phyloP scores from a whole-genome alignment of 2,329 filamentous ascomycete genomes.

The Emericellopsis atlantica region DNA sequence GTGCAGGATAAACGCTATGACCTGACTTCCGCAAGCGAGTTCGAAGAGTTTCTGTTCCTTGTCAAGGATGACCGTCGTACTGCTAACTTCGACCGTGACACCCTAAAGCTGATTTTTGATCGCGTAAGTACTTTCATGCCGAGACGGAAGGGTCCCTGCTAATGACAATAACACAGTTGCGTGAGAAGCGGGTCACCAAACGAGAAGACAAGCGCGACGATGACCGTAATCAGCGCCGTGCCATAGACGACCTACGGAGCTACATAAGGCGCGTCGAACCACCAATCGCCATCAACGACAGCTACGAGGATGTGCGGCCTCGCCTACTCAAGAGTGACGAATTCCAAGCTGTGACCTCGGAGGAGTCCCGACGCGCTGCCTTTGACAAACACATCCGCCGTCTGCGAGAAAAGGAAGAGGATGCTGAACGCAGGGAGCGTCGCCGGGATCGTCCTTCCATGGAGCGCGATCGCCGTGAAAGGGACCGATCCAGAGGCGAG shows the following conservation, averaged over 20 bases:
- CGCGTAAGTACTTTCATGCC: conserved; percentile 37
- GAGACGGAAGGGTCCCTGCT: not conserved
- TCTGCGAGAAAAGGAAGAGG: conserved; percentile 82
- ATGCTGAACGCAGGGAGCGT: conserved; percentile 52
- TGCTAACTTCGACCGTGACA: conserved; percentile 72
- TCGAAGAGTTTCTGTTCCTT: conserved; percentile 75
- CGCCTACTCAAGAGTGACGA: conserved; percentile 73
- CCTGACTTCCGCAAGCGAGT: conserved; percentile 71
- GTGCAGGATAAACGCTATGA: conserved; percentile 79
- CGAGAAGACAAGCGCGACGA: conserved; percentile 66
- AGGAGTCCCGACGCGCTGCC: conserved; percentile 69
- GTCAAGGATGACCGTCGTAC: conserved; percentile 81
- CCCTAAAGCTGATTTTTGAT: conserved; percentile 71
- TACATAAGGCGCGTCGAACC: conserved; percentile 85
- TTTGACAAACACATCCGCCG: conserved; percentile 90
- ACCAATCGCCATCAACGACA: conserved; percentile 63
- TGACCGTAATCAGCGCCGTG: conserved; percentile 76
- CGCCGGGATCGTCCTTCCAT: conserved; percentile 44
- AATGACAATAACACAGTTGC: conserved; percentile 38
- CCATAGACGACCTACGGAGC: conserved; percentile 72
- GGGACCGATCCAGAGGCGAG: conserved; percentile 46
- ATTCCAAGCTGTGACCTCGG: conserved; percentile 69
- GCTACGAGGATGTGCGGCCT: conserved; percentile 76
- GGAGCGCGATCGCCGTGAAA: conserved; percentile 52
- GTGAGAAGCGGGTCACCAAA: conserved; percentile 73